Conservation (phyloP, 805 yeast species). For the Starmera pachycereana region DNA sequence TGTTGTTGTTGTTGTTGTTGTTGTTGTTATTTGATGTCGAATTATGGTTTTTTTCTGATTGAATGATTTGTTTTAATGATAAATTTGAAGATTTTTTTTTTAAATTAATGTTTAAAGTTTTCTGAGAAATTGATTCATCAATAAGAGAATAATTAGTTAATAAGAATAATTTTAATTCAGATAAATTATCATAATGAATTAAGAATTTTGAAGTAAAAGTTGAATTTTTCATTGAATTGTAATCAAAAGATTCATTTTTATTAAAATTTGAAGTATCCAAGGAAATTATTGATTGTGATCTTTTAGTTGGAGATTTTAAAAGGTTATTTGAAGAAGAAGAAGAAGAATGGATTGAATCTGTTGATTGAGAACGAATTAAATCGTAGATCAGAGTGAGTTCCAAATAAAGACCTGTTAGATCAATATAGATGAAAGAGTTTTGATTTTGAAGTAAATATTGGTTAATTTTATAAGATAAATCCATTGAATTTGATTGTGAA, state of each 20-base stretch:
- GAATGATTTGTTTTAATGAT: conserved; percentile 15
- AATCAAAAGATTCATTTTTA: conserved; percentile 24
- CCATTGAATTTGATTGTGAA: conserved; percentile 22
- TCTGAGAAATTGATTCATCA: conserved; percentile 12
- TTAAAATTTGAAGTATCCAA: conserved; percentile 4
- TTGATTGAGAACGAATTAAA: conserved; percentile 24
- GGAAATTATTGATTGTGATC: conserved; percentile 2
- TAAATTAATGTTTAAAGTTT: conserved; percentile 10
- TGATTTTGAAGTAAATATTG: conserved; percentile 29
- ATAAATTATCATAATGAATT: conserved; percentile 51
- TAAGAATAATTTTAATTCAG: conserved; percentile 39
- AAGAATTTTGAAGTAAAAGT: conserved; percentile 32
- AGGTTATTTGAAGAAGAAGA: background rate
- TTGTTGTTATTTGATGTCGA: too few relatives aligned
- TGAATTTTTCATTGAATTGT: conserved; percentile 25
- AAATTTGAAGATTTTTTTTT: conserved; percentile 12
- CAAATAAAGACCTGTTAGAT: conserved; percentile 49
- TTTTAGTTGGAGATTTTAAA: background rate
- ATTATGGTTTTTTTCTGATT: background rate
- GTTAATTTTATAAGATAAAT: conserved; percentile 18
- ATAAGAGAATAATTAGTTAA: conserved; percentile 28
- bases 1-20: too few relatives aligned
- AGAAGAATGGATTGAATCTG: background rate
- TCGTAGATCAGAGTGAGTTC: conserved; percentile 48
- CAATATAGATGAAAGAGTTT: conserved; percentile 49